Evolutionary conservation across 768 basidiomycete species (phyloP).

Genomic region (Dentipellis sp.): DNA sequence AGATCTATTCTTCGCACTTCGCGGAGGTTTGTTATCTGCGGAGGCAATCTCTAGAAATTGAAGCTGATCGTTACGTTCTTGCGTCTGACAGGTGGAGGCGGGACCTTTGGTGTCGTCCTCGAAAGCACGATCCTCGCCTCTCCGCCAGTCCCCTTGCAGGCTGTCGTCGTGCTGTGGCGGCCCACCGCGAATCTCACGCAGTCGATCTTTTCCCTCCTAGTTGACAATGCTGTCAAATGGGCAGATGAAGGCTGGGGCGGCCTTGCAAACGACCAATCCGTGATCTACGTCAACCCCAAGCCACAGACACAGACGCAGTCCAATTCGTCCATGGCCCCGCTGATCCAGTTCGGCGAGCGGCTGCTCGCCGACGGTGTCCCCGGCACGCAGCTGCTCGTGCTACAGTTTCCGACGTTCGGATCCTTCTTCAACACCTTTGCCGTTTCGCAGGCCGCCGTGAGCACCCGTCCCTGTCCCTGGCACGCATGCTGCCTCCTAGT

Average conservation of each 20-base stretch:
- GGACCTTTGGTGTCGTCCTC: slow-evolving; percentile 15
- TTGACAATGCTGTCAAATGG: slow-evolving; percentile 31
- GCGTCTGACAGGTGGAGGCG: slow-evolving; percentile 6
- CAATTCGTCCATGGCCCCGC: slow-evolving; percentile 3
- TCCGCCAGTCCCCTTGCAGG: slow-evolving; percentile 9
- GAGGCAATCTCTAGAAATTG: not conserved
- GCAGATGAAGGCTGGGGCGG: slow-evolving; percentile 42
- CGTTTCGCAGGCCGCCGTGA: slow-evolving; percentile 28
- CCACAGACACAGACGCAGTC: slow-evolving; percentile 5
- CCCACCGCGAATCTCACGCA: not conserved
- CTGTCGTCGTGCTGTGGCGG: slow-evolving; percentile 1
- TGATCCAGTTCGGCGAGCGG: slow-evolving; percentile 7
- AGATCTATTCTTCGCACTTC: slow-evolving; percentile 41
- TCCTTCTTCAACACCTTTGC: slow-evolving; percentile 32
- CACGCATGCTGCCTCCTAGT: not conserved
- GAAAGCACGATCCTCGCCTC: slow-evolving; percentile 7
- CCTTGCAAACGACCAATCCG: slow-evolving; percentile 21
- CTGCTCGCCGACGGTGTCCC: slow-evolving; percentile 4
- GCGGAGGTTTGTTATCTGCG: not conserved
- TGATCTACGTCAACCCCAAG: slow-evolving; percentile 10
- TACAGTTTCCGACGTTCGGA: slow-evolving; percentile 33
- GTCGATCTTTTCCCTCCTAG: slow-evolving; percentile 26
- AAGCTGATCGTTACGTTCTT: too few species aligned
- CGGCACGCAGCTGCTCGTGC: slow-evolving; percentile 21
- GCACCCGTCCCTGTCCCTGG: not conserved